Evolutionary conservation across 2,329 filamentous ascomycete genomes (phyloP).

Genomic region (Aureobasidium vineae): DNA sequence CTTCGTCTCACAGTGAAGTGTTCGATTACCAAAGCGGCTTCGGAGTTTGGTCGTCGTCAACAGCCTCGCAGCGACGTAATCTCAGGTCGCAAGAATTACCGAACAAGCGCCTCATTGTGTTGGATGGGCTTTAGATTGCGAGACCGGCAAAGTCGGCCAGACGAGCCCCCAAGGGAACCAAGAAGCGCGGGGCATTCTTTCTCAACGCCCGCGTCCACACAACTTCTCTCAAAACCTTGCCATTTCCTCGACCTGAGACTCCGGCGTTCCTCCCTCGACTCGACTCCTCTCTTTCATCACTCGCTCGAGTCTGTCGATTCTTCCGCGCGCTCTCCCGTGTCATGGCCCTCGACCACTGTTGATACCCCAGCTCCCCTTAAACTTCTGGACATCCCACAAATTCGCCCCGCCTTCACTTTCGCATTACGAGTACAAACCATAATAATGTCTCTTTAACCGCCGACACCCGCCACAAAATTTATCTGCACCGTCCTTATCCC

Average conservation of each 20-base stretch:
- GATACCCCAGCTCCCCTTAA: neutral
- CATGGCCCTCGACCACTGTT: constrained; percentile 3
- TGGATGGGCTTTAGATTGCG: constrained; percentile 18
- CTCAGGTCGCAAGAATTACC: constrained; percentile 2
- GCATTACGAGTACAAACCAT: constrained; percentile 10
- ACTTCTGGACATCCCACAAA: constrained; percentile 11
- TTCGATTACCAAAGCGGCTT: neutral
- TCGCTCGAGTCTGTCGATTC: neutral
- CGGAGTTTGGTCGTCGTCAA: neutral
- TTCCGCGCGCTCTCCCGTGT: constrained; percentile 2
- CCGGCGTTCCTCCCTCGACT: constrained; percentile 7
- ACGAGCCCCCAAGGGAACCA: neutral
- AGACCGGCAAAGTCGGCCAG: constrained; percentile 20
- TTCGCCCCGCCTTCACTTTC: constrained; percentile 19
- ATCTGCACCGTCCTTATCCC: neutral
- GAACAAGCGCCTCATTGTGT: constrained; percentile 20
- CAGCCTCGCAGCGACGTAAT: constrained; percentile 5
- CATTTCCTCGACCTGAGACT: constrained; percentile 1
- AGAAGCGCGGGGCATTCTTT: constrained; percentile 13
- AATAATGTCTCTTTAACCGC: constrained; percentile 21
- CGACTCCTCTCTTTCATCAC: neutral
- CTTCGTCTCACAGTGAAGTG: neutral
- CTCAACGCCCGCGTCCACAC: constrained; percentile 19
- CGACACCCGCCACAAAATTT: neutral
- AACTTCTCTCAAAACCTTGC: constrained; percentile 15